A percentile compares a stretch with the other conserved stretches of the same genome.
Evolutionary conservation across 306 rosid genomes (phyloP).

Genomic region (Inga leiocalycina): DNA sequence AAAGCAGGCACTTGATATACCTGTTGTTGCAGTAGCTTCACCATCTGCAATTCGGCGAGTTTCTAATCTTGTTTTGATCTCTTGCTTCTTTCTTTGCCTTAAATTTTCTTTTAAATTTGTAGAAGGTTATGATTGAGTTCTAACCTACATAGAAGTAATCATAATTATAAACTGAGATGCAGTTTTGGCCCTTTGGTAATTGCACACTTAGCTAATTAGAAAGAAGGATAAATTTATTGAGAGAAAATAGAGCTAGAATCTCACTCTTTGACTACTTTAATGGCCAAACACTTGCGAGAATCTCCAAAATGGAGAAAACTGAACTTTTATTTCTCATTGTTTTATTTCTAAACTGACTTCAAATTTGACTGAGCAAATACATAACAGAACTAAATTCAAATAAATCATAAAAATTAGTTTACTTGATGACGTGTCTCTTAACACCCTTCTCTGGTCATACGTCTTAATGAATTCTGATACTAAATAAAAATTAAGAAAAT

Average conservation of each 20-base stretch:
- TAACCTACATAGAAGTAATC: conserved; percentile 12
- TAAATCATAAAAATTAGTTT: neutral
- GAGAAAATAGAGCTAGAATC: neutral
- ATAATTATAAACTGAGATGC: conserved; percentile 23
- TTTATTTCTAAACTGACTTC: neutral
- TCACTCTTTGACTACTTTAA: neutral
- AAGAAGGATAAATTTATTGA: neutral
- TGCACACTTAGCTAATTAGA: neutral
- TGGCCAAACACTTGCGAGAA: neutral
- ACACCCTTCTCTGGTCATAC: conserved; percentile 4
- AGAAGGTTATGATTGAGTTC: conserved; percentile 9
- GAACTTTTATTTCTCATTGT: neutral
- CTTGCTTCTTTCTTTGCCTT: neutral
- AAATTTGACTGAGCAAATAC: neutral
- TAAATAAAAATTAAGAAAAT: neutral
- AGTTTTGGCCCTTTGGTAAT: conserved; percentile 6
- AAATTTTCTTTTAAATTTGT: neutral
- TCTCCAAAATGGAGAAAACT: neutral
- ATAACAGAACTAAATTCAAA: neutral
- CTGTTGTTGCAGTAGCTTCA: conserved; percentile 93
- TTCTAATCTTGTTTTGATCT: conserved; percentile 9
- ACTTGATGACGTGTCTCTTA: neutral
- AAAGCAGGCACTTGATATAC: conserved; percentile 73
- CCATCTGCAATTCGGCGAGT: conserved; percentile 88
- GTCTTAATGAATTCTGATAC: conserved; percentile 12